phyloP scores from a whole-genome alignment of 257 asterid genomes.

The Solanum virginianum region DNA sequence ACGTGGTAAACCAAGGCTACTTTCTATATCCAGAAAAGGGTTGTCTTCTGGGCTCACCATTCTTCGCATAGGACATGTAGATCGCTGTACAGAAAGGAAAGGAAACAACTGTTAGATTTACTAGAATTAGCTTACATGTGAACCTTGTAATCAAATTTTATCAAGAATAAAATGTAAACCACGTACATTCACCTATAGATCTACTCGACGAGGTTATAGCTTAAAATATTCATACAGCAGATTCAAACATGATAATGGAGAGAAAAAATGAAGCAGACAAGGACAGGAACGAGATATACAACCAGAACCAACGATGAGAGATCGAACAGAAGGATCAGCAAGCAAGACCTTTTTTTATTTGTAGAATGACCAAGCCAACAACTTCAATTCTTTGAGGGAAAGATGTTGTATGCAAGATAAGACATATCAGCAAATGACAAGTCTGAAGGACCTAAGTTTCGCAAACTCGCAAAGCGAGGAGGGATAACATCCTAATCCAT shows the following conservation, averaged over 20 bases:
- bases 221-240: background rate
- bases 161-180: background rate
- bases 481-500: background rate
- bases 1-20: conserved; percentile 11
- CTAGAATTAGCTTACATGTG: background rate
- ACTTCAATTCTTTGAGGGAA: background rate
- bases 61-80: conserved; percentile 29
- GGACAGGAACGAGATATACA: background rate
- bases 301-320: background rate
- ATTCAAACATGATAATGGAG: background rate
- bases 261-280: background rate
- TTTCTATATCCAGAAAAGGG: conserved; percentile 25
- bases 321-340: background rate
- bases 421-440: background rate
- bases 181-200: background rate
- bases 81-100: conserved; percentile 10
- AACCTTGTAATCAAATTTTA: background rate
- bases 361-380: background rate
- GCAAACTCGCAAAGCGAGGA: background rate
- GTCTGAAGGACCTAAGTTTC: background rate
- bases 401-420: background rate
- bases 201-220: background rate
- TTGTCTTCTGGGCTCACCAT: conserved; percentile 32
- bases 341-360: background rate
- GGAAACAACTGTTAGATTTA: background rate